Base-by-base conservation (phyloP, 768 basidiomycete genomes). In the Termitomyces eurrhizus region DNA sequence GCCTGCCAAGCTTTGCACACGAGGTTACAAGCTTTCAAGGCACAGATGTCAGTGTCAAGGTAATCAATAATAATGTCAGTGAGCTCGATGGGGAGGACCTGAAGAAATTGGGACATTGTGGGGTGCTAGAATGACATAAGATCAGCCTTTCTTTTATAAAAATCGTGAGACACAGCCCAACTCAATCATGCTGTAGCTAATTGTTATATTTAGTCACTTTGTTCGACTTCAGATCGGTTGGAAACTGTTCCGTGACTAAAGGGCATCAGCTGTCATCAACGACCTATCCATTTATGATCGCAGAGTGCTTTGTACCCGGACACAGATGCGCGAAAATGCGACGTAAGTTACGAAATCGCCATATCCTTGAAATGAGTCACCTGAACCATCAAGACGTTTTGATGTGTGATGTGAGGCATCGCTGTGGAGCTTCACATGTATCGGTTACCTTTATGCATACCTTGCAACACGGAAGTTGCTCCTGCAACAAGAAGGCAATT, bases 161-260 rank as follows among this genome's bases (percentile, higher is more conserved):
- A 2, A 59, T 4, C 21, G 50, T 51, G 5, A 51, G 36, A 26
- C 52, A 52, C 36, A 52, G 52, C 52, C 24, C 24, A 21, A 35
- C 12, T 35, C 33, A 35, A 7, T 75, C 87, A 49, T 61, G 93
- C 95, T 80, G 18, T 44, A 21, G 13, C 44, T 7, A 33, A 9
- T 18, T 14, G 45, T 21, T 21, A 21, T 21, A 21, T 21, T 21
- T 21, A 21, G 21, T 21, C 21, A 21, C 21, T 21, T 21, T 21
- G 8, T 6, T 52, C 24, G 35, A 18, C 24, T 39, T 26, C 16
- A 53, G 8, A 53, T n/a, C 9, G 7, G 14, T 41, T 57, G 56
- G 7, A 39, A 39, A 32, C 32, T 58, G 18, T 8, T 51, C 57
- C 49, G 29, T n/a, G 39, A 58, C 13, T 8, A 14, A n/a, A 12